Evolutionary conservation across 225 moss, liverwort and hornwort species (phyloP).

Genomic region (Takakia lepidozioides): DNA sequence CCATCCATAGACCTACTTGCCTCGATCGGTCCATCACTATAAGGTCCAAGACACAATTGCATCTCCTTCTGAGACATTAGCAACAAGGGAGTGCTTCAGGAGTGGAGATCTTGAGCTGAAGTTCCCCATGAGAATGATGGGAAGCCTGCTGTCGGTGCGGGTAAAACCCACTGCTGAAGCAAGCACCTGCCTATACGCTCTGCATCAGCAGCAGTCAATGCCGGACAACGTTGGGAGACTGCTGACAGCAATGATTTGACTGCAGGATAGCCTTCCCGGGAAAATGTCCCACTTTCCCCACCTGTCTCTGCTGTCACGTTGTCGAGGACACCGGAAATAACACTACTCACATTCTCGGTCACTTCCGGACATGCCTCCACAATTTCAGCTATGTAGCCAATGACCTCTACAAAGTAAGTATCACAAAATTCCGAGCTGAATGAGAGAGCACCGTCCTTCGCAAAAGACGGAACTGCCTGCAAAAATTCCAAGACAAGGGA

Average conservation of each 20-base stretch:
- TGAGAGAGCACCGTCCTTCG: slow-evolving; percentile 26
- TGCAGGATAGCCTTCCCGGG: slow-evolving; percentile 16
- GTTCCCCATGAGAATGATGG: slow-evolving; percentile 17
- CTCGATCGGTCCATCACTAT: slow-evolving; percentile 27
- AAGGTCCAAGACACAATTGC: slow-evolving; percentile 13
- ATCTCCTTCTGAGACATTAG: slow-evolving; percentile 16
- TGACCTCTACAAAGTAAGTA: slow-evolving; percentile 57
- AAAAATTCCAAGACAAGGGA: slow-evolving; percentile 56
- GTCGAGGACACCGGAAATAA: slow-evolving; percentile 39
- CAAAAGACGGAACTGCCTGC: slow-evolving; percentile 35
- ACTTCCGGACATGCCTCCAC: slow-evolving; percentile 24
- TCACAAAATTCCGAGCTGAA: slow-evolving; percentile 21
- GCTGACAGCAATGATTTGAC: slow-evolving; percentile 51
- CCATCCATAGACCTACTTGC: slow-evolving; percentile 13
- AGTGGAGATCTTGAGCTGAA: slow-evolving; percentile 16
- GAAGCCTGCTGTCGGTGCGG: slow-evolving; percentile 7
- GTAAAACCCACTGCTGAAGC: slow-evolving; percentile 49
- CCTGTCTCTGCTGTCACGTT: slow-evolving; percentile 22
- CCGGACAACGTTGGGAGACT: slow-evolving; percentile 41
- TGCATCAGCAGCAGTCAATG: slow-evolving; percentile 35
- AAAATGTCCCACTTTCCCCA: slow-evolving; percentile 16
- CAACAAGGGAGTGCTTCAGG: slow-evolving; percentile 13
- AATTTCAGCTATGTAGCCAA: slow-evolving; percentile 44
- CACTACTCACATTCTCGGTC: slow-evolving; percentile 33
- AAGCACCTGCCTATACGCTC: slow-evolving; percentile 35